phyloP scores from a whole-genome alignment of 2,329 filamentous ascomycete genomes.

The Penicillium sp. region DNA sequence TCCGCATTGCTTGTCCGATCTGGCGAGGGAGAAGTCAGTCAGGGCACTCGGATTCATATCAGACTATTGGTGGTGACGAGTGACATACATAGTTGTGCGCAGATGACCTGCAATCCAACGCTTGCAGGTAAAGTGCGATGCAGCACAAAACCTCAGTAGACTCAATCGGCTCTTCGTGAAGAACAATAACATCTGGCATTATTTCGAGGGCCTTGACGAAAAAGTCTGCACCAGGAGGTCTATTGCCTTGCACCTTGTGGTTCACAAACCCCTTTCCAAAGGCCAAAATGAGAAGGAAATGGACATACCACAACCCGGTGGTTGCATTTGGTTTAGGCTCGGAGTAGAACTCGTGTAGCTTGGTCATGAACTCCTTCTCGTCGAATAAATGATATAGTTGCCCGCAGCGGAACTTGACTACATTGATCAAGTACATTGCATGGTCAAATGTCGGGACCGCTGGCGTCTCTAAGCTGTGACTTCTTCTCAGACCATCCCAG shows the following conservation, averaged over 20 bases:
- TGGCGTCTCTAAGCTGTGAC: slow-evolving; percentile 32
- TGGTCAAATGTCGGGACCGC: slow-evolving; percentile 56
- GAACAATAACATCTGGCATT: slow-evolving; percentile 47
- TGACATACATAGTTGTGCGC: slow-evolving; percentile 54
- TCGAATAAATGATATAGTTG: slow-evolving; percentile 61
- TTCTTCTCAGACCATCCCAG: slow-evolving; percentile 51
- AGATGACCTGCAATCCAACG: slow-evolving; percentile 54
- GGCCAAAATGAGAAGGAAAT: slow-evolving; percentile 58
- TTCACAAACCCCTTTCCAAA: slow-evolving; percentile 60
- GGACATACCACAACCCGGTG: slow-evolving; percentile 55
- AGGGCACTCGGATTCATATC: slow-evolving; percentile 33
- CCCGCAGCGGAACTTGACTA: slow-evolving; percentile 60
- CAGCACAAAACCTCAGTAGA: slow-evolving; percentile 55
- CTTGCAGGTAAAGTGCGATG: slow-evolving; percentile 57
- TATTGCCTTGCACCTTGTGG: slow-evolving; percentile 37
- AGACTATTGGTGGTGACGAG: neutral
- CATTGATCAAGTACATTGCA: slow-evolving; percentile 58
- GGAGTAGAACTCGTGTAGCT: slow-evolving; percentile 48
- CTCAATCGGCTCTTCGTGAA: slow-evolving; percentile 49
- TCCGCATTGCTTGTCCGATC: slow-evolving; percentile 61
- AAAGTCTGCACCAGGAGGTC: slow-evolving; percentile 54
- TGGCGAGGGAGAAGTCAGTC: slow-evolving; percentile 46
- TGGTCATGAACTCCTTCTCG: slow-evolving; percentile 53
- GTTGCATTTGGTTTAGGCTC: slow-evolving; percentile 32
- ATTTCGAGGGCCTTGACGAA: slow-evolving; percentile 52